These are phyloP conservation scores for Pholiota conissans DNA, from an alignment of 768 basidiomycete genomes.

Conservation along the genomic window DNA sequence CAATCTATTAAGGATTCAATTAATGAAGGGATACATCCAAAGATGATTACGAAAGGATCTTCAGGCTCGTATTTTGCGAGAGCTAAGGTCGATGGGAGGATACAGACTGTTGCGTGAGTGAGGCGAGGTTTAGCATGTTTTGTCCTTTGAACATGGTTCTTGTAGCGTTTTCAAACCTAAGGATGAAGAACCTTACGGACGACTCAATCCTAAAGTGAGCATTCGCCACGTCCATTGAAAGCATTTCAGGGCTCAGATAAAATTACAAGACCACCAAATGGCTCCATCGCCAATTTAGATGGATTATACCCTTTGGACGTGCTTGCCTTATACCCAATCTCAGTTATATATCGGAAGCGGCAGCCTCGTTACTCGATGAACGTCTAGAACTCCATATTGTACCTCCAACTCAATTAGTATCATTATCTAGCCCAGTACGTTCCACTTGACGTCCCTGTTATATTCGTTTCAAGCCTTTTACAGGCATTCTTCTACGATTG, in stretches of 20 bases:
- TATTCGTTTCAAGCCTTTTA: neutral
- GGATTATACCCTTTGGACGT: constrained; percentile 89
- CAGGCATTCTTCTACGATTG: constrained; percentile 94
- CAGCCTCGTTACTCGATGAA: constrained; percentile 80
- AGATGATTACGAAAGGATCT: constrained; percentile 88
- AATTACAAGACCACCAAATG: constrained; percentile 78
- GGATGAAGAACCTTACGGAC: constrained; percentile 87
- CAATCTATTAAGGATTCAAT: constrained; percentile 71
- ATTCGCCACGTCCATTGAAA: neutral
- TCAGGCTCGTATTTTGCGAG: constrained; percentile 93
- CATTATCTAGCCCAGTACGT: constrained; percentile 72
- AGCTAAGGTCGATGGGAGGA: constrained; percentile 70
- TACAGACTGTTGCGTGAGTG: constrained; percentile 80
- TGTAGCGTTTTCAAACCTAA: constrained; percentile 88
- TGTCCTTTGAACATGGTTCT: neutral
- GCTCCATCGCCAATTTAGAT: constrained; percentile 85
- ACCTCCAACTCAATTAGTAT: constrained; percentile 81
- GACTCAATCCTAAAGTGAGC: constrained; percentile 79
- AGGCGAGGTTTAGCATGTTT: neutral
- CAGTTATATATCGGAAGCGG: constrained; percentile 88
- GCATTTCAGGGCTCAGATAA: neutral
- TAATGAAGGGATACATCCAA: constrained; percentile 78
- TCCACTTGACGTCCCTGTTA: neutral
- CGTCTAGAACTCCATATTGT: constrained; percentile 79
- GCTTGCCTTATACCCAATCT: constrained; percentile 88